Evolutionary conservation across 2,329 filamentous ascomycete genomes (phyloP).

Genomic region (Neofusicoccum cordaticola): DNA sequence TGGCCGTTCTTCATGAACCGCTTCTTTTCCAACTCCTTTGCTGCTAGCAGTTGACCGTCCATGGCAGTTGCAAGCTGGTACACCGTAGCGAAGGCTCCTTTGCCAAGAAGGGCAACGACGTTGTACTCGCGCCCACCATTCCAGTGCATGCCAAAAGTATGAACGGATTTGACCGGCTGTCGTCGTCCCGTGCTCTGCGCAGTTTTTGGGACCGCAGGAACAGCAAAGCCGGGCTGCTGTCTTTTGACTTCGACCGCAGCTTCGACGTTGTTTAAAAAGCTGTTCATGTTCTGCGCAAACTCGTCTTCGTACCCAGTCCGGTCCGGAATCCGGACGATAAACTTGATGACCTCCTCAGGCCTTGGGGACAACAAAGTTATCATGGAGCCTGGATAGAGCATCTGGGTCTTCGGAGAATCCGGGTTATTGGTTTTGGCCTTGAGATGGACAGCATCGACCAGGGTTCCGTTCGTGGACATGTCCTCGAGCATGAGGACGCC

Average conservation of each 20-base stretch:
- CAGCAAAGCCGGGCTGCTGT: background rate
- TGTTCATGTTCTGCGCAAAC: conserved; percentile 67
- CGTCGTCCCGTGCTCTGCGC: background rate
- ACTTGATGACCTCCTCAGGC: conserved; percentile 65
- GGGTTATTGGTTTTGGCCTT: conserved; percentile 41
- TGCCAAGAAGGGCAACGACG: conserved; percentile 75
- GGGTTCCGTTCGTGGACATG: conserved; percentile 90
- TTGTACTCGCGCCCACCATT: conserved; percentile 83
- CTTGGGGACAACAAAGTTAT: conserved; percentile 63
- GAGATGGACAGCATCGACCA: conserved; percentile 73
- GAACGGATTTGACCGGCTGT: conserved; percentile 17
- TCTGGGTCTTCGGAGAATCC: conserved; percentile 50
- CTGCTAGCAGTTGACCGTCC: conserved; percentile 79
- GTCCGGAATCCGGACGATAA: conserved; percentile 80
- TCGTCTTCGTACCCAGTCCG: conserved; percentile 63
- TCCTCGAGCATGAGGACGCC: conserved; percentile 91
- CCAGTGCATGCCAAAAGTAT: conserved; percentile 68
- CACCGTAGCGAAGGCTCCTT: conserved; percentile 91
- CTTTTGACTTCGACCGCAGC: background rate
- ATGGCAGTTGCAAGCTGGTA: conserved; percentile 85
- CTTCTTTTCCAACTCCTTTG: conserved; percentile 92
- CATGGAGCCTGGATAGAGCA: conserved; percentile 68
- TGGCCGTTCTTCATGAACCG: conserved; percentile 90
- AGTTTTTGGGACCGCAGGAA: background rate
- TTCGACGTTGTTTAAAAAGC: conserved; percentile 52